Evolutionary conservation across 306 rosid genomes (phyloP), one percentile per base, ranked within the genome.

Genomic region (Lupinus albus): DNA sequence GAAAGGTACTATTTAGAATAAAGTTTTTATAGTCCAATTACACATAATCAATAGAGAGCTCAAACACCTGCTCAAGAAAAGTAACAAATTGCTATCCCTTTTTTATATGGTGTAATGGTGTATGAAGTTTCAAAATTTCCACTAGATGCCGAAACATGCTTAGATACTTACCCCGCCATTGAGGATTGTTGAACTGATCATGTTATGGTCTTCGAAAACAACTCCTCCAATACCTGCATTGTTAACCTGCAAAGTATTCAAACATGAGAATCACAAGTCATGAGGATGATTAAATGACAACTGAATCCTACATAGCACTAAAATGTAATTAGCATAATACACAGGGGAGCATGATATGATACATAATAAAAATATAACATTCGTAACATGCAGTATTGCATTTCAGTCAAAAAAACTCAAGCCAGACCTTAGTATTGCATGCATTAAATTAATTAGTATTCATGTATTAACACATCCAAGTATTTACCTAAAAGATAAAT

Each of bases 161-260:
- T 38, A 52, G 65, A 42, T 54, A 33, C 72, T 73, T 55, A 70
- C 59, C 46, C 54, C 53, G 9, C 38, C 38, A 35, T 45, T 53
- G 11, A 5, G 0, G 11, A 68, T 11, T 11, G 30, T 7, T 46
- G 1, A 4, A 46, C 32, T 0, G 13, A 8, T 0, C 28, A 76
- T 36, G 55, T 67, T 58, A 16, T 2, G n/a, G 44, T 68, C 82
- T 1, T 59, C 20, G 7, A 70, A 1, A 17, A 62, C 64, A 5
- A 0, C 2, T 68, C 88, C 91, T 14, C 4, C 0, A 13, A 80
- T 20, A 17, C 91, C 86, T 46, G 91, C 87, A 75, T 83, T 83
- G 79, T 86, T 78, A 44, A 84, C 79, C 86, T 82, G 63, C 42
- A 42, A 12, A 25, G 1, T 18, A 49, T 41, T 51, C 50, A 17